phyloP scores from a whole-genome alignment of 352 stramenopile species.

The Phytophthora podocarpi region DNA sequence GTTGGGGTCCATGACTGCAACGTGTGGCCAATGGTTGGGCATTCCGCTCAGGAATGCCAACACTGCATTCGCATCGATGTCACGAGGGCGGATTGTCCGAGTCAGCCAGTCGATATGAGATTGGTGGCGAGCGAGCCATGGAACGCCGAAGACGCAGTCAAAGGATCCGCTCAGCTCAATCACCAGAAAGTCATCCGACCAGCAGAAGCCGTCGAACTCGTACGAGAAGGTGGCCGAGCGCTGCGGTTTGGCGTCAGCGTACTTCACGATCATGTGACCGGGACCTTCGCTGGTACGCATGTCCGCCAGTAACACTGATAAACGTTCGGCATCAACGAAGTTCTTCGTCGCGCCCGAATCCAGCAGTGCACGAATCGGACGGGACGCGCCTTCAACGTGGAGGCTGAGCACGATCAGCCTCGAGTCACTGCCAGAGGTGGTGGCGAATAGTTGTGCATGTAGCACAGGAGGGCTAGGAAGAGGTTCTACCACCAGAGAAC shows the following conservation, averaged over 20 bases:
- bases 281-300: constrained; percentile 9
- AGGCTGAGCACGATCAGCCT: constrained; percentile 22
- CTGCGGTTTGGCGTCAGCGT: constrained; percentile 22
- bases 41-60: no score
- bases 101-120: constrained; percentile 28
- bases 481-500: constrained; percentile 7
- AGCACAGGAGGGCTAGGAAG: constrained; percentile 6
- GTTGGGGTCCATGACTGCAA: constrained; percentile 21
- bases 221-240: constrained; percentile 17
- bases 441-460: constrained; percentile 16
- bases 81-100: constrained; percentile 6
- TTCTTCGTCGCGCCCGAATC: constrained; percentile 34
- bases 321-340: constrained; percentile 22
- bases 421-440: constrained; percentile 13
- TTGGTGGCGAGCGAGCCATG: constrained; percentile 31
- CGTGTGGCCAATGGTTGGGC: constrained; percentile 9
- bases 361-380: constrained; percentile 11
- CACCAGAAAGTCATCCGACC: constrained; percentile 32
- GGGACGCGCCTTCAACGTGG: constrained; percentile 9
- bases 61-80: constrained; percentile 23
- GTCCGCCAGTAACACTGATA: constrained; percentile 15
- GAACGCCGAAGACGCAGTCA: constrained; percentile 38
- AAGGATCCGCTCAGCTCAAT: constrained; percentile 33
- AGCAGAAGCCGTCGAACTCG: constrained; percentile 22
- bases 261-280: constrained; percentile 18